Evolutionary conservation across 2,329 filamentous ascomycete species (phyloP).

Genomic region (Cordyceps javanica): DNA sequence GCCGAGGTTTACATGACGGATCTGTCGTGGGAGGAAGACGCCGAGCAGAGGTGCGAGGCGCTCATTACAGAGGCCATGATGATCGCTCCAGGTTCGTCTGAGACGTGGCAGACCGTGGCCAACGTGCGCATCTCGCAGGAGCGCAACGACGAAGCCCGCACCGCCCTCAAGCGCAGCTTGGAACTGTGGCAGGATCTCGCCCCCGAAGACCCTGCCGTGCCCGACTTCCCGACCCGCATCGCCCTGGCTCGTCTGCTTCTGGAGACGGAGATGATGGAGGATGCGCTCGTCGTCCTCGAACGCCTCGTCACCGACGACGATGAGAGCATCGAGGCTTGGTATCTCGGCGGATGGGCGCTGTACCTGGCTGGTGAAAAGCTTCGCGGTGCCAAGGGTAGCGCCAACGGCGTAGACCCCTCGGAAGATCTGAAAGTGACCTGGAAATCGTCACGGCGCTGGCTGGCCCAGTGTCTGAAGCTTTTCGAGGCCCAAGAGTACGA

Average conservation of each 20-base stretch:
- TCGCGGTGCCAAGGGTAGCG: conserved; percentile 29
- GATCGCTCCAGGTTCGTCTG: conserved; percentile 72
- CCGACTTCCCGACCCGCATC: conserved; percentile 81
- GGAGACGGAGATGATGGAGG: conserved; percentile 80
- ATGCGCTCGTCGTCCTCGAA: conserved; percentile 80
- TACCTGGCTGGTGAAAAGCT: conserved; percentile 71
- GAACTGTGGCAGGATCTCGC: conserved; percentile 76
- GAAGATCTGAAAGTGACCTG: conserved; percentile 57
- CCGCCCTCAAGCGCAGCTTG: conserved; percentile 73
- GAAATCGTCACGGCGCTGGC: conserved; percentile 73
- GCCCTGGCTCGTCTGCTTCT: conserved; percentile 80
- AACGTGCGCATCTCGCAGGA: conserved; percentile 89
- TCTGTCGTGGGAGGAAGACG: conserved; percentile 85
- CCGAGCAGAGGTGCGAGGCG: conserved; percentile 79
- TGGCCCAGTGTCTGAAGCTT: conserved; percentile 74
- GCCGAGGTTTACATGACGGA: conserved; percentile 99
- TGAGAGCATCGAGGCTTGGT: conserved; percentile 92
- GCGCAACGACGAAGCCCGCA: conserved; percentile 69
- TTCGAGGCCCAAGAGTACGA: conserved; percentile 78
- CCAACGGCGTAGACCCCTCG: conserved; percentile 26
- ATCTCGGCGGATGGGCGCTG: conserved; percentile 90
- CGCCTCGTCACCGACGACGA: conserved; percentile 84
- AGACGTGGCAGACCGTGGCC: conserved; percentile 92
- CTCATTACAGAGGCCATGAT: conserved; percentile 87
- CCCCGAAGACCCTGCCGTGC: conserved; percentile 64